phyloP scores from a whole-genome alignment of 169 alveolate species.

The Toxoplasma gondii region DNA sequence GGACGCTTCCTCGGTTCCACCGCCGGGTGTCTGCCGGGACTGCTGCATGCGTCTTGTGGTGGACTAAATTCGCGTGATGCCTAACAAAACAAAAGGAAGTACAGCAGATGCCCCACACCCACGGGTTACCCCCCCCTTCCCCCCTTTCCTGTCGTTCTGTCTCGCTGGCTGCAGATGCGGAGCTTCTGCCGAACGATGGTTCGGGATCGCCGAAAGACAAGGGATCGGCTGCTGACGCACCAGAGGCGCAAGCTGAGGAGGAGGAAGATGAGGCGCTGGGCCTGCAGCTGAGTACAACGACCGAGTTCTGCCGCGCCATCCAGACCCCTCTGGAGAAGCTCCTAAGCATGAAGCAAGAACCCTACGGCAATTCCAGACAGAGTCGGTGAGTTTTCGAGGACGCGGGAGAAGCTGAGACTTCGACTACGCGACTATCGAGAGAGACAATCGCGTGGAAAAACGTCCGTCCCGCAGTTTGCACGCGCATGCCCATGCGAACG shows the following conservation, averaged over 20 bases:
- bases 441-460: background rate
- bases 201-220: background rate
- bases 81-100: no score
- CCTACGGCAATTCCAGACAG: background rate
- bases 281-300: conserved; percentile 55
- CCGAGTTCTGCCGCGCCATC: conserved; percentile 57
- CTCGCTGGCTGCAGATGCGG: background rate
- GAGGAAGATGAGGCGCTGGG: conserved; percentile 50
- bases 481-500: no score
- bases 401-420: background rate
- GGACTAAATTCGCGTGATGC: no score
- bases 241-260: background rate
- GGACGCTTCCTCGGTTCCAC: no score
- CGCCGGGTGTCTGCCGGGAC: no score
- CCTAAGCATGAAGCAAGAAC: conserved; percentile 3
- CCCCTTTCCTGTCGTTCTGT: no score
- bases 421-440: background rate
- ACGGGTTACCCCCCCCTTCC: no score
- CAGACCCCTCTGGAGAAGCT: conserved; percentile 65
- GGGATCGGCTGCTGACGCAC: background rate
- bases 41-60: no score
- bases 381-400: background rate
- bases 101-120: no score
- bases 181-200: background rate
- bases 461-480: no score